phyloP scores from a whole-genome alignment of 169 alveolate genomes.

The Plasmodium yoelii region DNA sequence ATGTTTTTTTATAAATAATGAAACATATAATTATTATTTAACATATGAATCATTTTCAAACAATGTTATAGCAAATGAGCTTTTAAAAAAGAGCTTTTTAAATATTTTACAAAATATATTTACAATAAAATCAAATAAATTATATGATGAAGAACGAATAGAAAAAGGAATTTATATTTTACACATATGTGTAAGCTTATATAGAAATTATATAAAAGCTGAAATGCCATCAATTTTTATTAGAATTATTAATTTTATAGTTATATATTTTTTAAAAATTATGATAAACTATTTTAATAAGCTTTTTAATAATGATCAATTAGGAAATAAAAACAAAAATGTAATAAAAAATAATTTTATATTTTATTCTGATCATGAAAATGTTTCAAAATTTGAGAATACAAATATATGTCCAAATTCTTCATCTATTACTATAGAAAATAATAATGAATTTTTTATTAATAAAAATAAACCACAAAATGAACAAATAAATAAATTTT shows the following conservation, averaged over 20 bases:
- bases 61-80: slow-evolving; percentile 25
- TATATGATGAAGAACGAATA: slow-evolving; percentile 27
- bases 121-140: background rate
- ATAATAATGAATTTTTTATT: too few species aligned
- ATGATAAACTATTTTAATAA: slow-evolving; percentile 37
- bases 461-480: background rate
- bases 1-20: slow-evolving; percentile 49
- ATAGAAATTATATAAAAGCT: slow-evolving; percentile 30
- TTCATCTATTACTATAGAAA: too few species aligned
- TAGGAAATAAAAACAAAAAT: slow-evolving; percentile 6
- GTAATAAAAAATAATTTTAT: background rate
- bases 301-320: slow-evolving; percentile 15
- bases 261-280: slow-evolving; percentile 36
- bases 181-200: slow-evolving; percentile 41
- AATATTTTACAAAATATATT: slow-evolving; percentile 17
- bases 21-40: slow-evolving; percentile 35
- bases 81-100: slow-evolving; percentile 22
- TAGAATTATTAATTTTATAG: slow-evolving; percentile 27
- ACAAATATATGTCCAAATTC: too few species aligned
- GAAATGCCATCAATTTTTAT: slow-evolving; percentile 20
- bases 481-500: slow-evolving; percentile 15
- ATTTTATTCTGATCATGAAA: too few species aligned
- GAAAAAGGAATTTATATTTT: slow-evolving; percentile 58
- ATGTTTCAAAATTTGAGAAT: too few species aligned
- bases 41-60: slow-evolving; percentile 23